Percentiles rank a stretch among this genome's conserved stretches.
These are phyloP conservation scores for Amniculicola lignicola DNA, from an alignment of 495 filamentous ascomycete species.

Conservation along the genomic window DNA sequence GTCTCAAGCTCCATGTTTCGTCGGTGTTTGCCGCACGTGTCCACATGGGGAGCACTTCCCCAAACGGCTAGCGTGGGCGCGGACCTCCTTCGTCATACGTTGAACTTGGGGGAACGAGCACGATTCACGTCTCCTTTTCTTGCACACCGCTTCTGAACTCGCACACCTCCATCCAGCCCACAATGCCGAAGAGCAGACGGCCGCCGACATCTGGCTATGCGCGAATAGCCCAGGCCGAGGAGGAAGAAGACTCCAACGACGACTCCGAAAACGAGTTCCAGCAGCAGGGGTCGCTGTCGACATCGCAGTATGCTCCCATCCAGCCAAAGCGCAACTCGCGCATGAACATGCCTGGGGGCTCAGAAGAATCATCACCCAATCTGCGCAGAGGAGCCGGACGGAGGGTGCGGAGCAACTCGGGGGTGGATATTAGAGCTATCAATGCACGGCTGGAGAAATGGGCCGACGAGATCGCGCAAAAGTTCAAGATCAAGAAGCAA, in stretches of 20 bases:
- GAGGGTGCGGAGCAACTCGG: conserved; percentile 71
- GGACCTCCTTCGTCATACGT: too few species aligned
- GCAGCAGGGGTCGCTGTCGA: conserved; percentile 48
- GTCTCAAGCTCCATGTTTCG: too few species aligned
- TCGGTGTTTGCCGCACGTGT: too few species aligned
- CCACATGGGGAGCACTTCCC: too few species aligned
- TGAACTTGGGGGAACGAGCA: too few species aligned
- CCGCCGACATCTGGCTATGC: conserved; percentile 88
- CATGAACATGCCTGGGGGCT: conserved; percentile 52
- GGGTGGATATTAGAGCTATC: conserved; percentile 97
- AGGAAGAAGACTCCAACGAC: conserved; percentile 58
- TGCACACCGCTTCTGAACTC: background rate
- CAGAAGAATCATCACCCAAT: conserved; percentile 43
- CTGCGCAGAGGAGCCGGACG: conserved; percentile 47
- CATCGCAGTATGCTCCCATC: conserved; percentile 67
- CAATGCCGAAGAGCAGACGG: conserved; percentile 53
- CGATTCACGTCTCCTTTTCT: too few species aligned
- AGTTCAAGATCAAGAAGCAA: conserved; percentile 71
- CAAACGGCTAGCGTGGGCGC: too few species aligned
- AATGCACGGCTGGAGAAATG: conserved; percentile 94
- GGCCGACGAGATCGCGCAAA: conserved; percentile 96
- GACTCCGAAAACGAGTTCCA: conserved; percentile 61
- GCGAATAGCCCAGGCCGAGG: conserved; percentile 85
- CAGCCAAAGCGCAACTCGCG: conserved; percentile 60
- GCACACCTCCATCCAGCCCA: background rate